A percentile compares a stretch with the other conserved stretches of the same genome.
Evolutionary conservation across 2,329 filamentous ascomycete genomes (phyloP).

Genomic region (Paracoccidioides brasiliensis): DNA sequence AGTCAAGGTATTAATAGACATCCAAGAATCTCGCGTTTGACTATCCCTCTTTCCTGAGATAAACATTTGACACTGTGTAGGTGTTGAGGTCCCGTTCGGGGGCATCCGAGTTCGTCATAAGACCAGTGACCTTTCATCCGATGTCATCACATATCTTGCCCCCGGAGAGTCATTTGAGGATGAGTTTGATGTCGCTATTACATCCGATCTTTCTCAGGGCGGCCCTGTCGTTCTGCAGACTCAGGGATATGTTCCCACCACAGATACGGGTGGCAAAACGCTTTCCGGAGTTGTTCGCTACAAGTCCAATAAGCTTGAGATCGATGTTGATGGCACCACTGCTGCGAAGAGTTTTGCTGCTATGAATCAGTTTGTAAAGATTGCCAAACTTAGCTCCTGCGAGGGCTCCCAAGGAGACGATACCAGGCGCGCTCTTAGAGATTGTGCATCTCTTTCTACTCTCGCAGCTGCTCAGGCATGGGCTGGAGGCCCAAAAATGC

Average conservation of each 20-base stretch:
- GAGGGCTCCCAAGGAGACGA: constrained; percentile 34
- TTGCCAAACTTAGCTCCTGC: constrained; percentile 43
- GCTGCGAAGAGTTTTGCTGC: constrained; percentile 40
- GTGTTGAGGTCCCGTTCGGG: constrained; percentile 19
- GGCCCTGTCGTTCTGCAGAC: constrained; percentile 46
- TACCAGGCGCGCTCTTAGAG: constrained; percentile 39
- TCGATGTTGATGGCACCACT: constrained; percentile 43
- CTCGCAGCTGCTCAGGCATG: constrained; percentile 42
- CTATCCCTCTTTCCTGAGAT: background rate
- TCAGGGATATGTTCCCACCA: constrained; percentile 44
- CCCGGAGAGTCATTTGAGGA: constrained; percentile 19
- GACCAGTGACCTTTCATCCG: constrained; percentile 16
- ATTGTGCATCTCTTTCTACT: constrained; percentile 42
- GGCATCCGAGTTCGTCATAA: constrained; percentile 21
- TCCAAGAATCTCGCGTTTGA: background rate
- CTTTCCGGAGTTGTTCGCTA: constrained; percentile 45
- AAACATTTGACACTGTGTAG: constrained; percentile 12
- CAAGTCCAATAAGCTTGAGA: constrained; percentile 45
- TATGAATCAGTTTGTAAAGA: constrained; percentile 31
- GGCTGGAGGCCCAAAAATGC: constrained; percentile 38
- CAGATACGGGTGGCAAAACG: constrained; percentile 38
- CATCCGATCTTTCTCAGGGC: constrained; percentile 31
- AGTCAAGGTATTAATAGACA: constrained; percentile 16
- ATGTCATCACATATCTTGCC: constrained; percentile 20
- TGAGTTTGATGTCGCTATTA: constrained; percentile 25